Conservation (phyloP, 768 basidiomycete genomes). For the Boletus rubescentipes region DNA sequence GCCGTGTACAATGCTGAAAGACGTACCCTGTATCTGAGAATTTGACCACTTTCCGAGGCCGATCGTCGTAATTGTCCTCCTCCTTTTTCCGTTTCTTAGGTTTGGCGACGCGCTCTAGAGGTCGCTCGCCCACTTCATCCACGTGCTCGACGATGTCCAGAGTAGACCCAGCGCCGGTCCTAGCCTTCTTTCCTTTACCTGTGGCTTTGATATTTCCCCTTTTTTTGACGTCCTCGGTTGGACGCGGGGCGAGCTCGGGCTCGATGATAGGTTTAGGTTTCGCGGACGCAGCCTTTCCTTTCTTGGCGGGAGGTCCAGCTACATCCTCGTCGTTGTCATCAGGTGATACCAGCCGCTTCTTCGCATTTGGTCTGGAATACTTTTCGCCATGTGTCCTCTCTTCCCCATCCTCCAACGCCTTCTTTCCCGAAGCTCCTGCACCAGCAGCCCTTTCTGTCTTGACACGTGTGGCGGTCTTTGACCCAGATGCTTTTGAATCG, state of each 20-base stretch:
- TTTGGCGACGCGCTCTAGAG: conserved; percentile 1
- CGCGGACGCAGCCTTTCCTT: conserved; percentile 1
- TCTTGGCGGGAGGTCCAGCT: conserved; percentile 13
- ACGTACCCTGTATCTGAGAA: conserved; percentile 18
- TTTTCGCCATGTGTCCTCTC: background rate
- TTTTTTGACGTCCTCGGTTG: background rate
- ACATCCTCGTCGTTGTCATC: conserved; percentile 4
- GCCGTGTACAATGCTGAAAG: background rate
- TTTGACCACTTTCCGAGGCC: conserved; percentile 23
- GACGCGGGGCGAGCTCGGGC: background rate
- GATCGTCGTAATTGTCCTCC: conserved; percentile 22
- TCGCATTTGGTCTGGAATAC: background rate
- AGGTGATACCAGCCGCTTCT: conserved; percentile 1
- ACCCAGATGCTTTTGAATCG: background rate
- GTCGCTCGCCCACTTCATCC: background rate
- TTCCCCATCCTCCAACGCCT: background rate
- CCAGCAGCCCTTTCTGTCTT: background rate
- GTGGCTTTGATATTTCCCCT: background rate
- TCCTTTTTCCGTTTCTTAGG: conserved; percentile 20
- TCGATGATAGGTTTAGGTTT: background rate
- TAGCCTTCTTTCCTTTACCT: background rate
- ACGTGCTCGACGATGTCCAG: background rate
- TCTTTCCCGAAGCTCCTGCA: background rate
- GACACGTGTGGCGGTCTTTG: background rate
- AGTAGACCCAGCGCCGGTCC: background rate